A percentile compares a stretch with the other conserved stretches of the same genome.
Conservation (phyloP, 345 rosid genomes). For the Euclidium syriacum region DNA sequence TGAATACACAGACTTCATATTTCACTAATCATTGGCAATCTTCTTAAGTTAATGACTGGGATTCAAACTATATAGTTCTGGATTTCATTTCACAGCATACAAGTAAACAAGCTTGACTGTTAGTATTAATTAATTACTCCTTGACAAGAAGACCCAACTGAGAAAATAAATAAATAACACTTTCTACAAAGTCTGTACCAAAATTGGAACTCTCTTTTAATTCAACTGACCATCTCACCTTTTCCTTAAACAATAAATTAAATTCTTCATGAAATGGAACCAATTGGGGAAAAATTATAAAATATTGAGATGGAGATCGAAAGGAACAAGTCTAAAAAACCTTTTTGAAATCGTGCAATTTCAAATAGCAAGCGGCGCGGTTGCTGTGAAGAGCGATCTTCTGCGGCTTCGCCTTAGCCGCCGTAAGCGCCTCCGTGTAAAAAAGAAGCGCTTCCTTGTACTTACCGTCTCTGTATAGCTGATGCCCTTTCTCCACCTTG, state of each 20-base stretch:
- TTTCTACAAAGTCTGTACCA: no score
- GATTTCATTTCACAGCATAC: not conserved
- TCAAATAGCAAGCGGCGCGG: slow-evolving; percentile 88
- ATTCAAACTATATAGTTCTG: not conserved
- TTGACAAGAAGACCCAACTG: not conserved
- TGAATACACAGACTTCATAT: not conserved
- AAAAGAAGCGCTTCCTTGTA: slow-evolving; percentile 61
- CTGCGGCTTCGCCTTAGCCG: slow-evolving; percentile 66
- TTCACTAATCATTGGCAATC: not conserved
- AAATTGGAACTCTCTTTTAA: not conserved
- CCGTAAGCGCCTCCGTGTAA: slow-evolving; percentile 70
- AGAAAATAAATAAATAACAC: not conserved
- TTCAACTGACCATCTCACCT: not conserved
- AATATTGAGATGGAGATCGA: not conserved
- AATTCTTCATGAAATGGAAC: not conserved
- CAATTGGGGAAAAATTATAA: not conserved
- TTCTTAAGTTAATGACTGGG: not conserved
- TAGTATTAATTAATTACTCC: not conserved
- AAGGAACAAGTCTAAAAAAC: slow-evolving; percentile 15
- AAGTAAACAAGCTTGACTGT: not conserved
- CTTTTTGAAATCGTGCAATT: slow-evolving; percentile 72
- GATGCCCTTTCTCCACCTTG: slow-evolving; percentile 85
- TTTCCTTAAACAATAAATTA: not conserved
- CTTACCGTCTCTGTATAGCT: slow-evolving; percentile 72
- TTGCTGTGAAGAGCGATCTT: slow-evolving; percentile 92